Conservation (phyloP, 306 rosid genomes). For the Begonia loranthoides region DNA sequence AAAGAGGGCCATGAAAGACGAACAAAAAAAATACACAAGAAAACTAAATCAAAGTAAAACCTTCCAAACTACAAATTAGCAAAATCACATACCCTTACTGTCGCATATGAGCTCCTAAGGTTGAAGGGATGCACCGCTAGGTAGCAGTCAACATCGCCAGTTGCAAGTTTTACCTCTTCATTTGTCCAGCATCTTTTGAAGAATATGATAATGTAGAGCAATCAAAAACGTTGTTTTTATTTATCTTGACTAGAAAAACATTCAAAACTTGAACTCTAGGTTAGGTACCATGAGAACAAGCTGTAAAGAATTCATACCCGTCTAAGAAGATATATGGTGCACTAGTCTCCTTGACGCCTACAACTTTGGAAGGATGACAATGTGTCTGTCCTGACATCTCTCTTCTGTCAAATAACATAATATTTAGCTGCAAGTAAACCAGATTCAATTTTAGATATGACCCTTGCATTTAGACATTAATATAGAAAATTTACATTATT, state of each 20-base stretch:
- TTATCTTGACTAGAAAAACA: background rate
- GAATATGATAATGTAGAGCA: conserved; percentile 31
- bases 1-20: background rate
- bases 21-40: background rate
- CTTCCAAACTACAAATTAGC: no score
- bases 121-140: conserved; percentile 53
- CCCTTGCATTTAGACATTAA: no score
- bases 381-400: conserved; percentile 68
- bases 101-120: conserved; percentile 67
- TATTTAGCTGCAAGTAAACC: conserved; percentile 38
- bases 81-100: conserved; percentile 29
- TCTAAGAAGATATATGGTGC: conserved; percentile 24
- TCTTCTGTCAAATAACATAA: conserved; percentile 50
- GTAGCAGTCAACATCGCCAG: conserved; percentile 42
- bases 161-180: conserved; percentile 56
- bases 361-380: conserved; percentile 63
- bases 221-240: conserved; percentile 3
- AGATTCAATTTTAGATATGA: no score
- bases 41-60: no score
- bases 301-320: conserved; percentile 22
- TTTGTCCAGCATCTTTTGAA: conserved; percentile 45
- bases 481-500: no score
- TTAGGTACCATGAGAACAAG: background rate
- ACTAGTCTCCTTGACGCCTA: conserved; percentile 26
- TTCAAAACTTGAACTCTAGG: no score